phyloP scores from a whole-genome alignment of 352 stramenopile species.

The Peronospora farinosa region DNA sequence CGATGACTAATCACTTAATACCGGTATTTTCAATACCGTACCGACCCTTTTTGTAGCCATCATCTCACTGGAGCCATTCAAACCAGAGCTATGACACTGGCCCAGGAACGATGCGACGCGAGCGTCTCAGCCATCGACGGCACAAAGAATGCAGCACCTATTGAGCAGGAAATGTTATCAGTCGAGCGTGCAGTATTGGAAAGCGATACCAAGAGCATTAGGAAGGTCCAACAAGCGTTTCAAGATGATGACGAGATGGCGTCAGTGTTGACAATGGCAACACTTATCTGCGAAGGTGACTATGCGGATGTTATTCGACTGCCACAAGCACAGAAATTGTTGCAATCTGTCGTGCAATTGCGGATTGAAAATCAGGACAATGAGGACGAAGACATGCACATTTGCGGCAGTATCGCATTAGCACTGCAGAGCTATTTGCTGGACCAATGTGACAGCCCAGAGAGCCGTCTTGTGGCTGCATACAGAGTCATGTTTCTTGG shows the following conservation, averaged over 20 bases:
- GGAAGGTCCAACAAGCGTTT: slow-evolving; percentile 10
- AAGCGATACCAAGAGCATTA: slow-evolving; percentile 32
- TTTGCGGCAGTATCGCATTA: slow-evolving; percentile 39
- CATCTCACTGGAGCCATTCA: slow-evolving; percentile 10
- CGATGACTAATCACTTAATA: neutral
- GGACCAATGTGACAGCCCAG: slow-evolving; percentile 19
- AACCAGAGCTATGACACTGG: slow-evolving; percentile 42
- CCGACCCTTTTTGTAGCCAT: neutral
- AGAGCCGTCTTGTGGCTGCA: slow-evolving; percentile 31
- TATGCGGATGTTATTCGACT: slow-evolving; percentile 59
- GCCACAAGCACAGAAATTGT: slow-evolving; percentile 26
- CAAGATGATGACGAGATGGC: slow-evolving; percentile 12
- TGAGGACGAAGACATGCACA: slow-evolving; percentile 32
- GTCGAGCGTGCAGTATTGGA: slow-evolving; percentile 58
- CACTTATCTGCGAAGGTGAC: slow-evolving; percentile 49
- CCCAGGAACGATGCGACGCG: slow-evolving; percentile 56
- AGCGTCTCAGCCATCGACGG: slow-evolving; percentile 37
- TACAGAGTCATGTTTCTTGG: slow-evolving; percentile 62
- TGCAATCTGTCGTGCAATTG: slow-evolving; percentile 16
- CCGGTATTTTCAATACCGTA: neutral
- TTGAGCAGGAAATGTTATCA: slow-evolving; percentile 33
- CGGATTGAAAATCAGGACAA: slow-evolving; percentile 14
- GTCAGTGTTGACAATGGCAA: slow-evolving; percentile 39
- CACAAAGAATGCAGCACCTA: slow-evolving; percentile 29
- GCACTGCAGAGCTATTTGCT: slow-evolving; percentile 42